A percentile compares a stretch with the other conserved stretches of the same genome.
These are phyloP conservation scores for Clavaria fumosa DNA, from an alignment of 768 basidiomycete genomes.

Conservation along the genomic window DNA sequence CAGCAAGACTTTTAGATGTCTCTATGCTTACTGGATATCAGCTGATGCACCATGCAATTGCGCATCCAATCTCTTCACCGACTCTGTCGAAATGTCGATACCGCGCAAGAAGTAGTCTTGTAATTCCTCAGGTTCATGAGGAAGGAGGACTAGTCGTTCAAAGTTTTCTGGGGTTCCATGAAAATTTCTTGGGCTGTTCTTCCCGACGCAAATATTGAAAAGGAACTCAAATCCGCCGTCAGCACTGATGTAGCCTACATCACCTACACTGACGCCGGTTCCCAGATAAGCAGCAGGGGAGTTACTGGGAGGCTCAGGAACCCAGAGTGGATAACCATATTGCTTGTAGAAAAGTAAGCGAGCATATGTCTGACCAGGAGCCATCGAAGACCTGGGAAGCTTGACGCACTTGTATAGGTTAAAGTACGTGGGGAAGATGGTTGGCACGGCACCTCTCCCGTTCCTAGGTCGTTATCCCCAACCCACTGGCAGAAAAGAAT, in stretches of 20 bases:
- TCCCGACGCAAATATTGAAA: constrained; percentile 22
- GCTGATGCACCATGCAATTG: not conserved
- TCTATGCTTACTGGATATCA: not conserved
- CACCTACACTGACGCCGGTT: constrained; percentile 22
- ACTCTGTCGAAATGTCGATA: not conserved
- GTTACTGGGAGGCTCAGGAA: constrained; percentile 17
- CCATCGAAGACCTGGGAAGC: too few relatives aligned
- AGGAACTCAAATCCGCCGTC: constrained; percentile 22
- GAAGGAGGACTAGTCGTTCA: not conserved
- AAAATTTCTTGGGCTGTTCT: constrained; percentile 16
- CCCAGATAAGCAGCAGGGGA: constrained; percentile 15
- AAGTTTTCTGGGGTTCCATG: constrained; percentile 19
- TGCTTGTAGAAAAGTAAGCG: constrained; percentile 8
- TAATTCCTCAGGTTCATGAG: not conserved
- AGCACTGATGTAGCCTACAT: constrained; percentile 23
- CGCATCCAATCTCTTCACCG: not conserved
- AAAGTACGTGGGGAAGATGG: too few relatives aligned
- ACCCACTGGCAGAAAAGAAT: too few relatives aligned
- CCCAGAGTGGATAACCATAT: constrained; percentile 22
- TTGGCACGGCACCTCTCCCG: too few relatives aligned
- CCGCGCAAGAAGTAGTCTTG: not conserved
- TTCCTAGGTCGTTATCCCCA: too few relatives aligned
- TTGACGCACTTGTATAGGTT: too few relatives aligned
- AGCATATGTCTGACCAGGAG: not conserved
- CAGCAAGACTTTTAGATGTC: not conserved